phyloP scores from a whole-genome alignment of 306 rosid species.

The Begonia fuchsioides region DNA sequence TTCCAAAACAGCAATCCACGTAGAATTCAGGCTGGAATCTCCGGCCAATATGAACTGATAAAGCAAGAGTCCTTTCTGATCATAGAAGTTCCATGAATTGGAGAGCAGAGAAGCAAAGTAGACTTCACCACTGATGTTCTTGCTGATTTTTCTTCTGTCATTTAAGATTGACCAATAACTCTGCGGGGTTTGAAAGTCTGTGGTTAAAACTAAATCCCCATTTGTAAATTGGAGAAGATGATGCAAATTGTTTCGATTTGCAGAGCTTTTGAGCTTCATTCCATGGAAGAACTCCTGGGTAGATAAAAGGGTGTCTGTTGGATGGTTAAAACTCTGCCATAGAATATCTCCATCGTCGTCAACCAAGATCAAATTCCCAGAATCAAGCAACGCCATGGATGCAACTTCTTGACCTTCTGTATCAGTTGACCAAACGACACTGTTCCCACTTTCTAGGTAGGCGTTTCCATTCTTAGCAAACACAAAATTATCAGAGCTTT shows the following conservation, averaged over 20 bases:
- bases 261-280: conserved; percentile 27
- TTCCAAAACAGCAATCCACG: conserved; percentile 17
- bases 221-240: conserved; percentile 20
- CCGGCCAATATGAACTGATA: conserved; percentile 21
- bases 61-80: conserved; percentile 14
- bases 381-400: conserved; percentile 22
- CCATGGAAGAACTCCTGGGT: conserved; percentile 26
- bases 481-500: conserved; percentile 18
- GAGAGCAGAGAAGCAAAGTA: conserved; percentile 15
- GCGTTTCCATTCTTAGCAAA: conserved; percentile 23
- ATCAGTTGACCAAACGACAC: conserved; percentile 24
- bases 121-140: conserved; percentile 13
- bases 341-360: conserved; percentile 13
- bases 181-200: conserved; percentile 24
- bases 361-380: conserved; percentile 32
- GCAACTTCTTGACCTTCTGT: conserved; percentile 20
- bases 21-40: neutral
- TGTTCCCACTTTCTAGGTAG: conserved; percentile 8
- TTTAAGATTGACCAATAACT: conserved; percentile 27
- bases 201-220: conserved; percentile 20
- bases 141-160: conserved; percentile 16
- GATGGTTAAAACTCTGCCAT: conserved; percentile 41
- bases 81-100: conserved; percentile 33
- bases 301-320: conserved; percentile 34
- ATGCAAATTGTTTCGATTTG: conserved; percentile 11